Evolutionary conservation across 805 yeast genomes (phyloP).

Genomic region (Kodamaea kaohsiungensis): DNA sequence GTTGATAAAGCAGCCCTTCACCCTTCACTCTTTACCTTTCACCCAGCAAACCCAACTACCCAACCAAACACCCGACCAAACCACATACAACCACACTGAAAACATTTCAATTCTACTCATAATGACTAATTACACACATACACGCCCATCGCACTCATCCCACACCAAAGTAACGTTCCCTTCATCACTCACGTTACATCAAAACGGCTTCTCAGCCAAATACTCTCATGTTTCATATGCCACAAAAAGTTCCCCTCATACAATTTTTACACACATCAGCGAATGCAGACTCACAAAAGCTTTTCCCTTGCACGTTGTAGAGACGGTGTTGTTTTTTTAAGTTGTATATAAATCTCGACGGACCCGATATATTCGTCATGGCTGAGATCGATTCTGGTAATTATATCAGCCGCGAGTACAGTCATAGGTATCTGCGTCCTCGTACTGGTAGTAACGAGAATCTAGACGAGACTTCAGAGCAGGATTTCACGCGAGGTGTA

Average conservation of each 20-base stretch:
- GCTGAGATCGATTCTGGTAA: conserved; percentile 4
- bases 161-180: not conserved
- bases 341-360: not conserved
- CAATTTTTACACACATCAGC: not conserved
- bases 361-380: not conserved
- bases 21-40: no score
- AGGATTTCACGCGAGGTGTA: not conserved
- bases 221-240: not conserved
- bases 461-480: not conserved
- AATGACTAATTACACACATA: no score
- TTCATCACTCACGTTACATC: not conserved
- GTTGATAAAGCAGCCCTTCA: no score
- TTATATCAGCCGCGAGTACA: not conserved
- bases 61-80: no score
- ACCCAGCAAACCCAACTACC: no score
- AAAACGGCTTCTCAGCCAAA: not conserved
- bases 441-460: not conserved
- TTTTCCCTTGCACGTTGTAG: not conserved
- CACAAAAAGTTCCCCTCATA: not conserved
- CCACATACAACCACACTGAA: no score
- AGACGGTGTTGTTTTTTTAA: not conserved
- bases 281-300: not conserved
- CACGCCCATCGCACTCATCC: not conserved
- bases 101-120: no score
- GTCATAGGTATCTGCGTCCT: not conserved